Conservation (phyloP, 352 stramenopile genomes). For the Pythium brachiatum region DNA sequence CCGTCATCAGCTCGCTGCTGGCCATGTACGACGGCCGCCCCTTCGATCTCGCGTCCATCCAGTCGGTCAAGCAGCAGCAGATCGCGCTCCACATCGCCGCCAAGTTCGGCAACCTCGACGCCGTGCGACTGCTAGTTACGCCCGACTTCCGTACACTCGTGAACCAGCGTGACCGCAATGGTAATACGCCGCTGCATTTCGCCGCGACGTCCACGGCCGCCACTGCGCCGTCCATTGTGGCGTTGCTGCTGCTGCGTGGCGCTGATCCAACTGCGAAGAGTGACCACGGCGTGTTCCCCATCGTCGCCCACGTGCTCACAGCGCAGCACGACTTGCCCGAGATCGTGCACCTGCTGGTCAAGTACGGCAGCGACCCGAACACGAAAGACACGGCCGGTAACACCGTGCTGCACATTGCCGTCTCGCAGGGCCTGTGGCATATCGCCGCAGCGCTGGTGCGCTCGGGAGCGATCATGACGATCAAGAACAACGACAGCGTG, state of each 20-base stretch:
- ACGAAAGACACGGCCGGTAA: constrained; percentile 67
- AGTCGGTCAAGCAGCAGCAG: constrained; percentile 73
- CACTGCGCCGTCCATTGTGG: constrained; percentile 49
- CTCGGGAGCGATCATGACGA: constrained; percentile 63
- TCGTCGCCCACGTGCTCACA: constrained; percentile 73
- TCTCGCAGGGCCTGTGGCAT: constrained; percentile 74
- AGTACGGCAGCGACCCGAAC: constrained; percentile 76
- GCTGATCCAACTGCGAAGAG: constrained; percentile 71
- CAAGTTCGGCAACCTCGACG: constrained; percentile 74
- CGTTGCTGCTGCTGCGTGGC: constrained; percentile 51
- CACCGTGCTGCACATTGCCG: constrained; percentile 76
- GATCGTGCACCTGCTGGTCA: constrained; percentile 70
- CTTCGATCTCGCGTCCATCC: constrained; percentile 57
- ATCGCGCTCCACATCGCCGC: constrained; percentile 79
- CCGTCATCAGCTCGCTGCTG: constrained; percentile 65
- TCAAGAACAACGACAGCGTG: constrained; percentile 70
- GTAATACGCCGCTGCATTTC: constrained; percentile 84
- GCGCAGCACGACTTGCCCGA: constrained; percentile 65
- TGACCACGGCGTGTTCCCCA: constrained; percentile 68
- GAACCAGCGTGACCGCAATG: constrained; percentile 67
- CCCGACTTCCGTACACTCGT: constrained; percentile 61
- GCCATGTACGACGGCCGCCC: constrained; percentile 80
- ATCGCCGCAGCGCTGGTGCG: constrained; percentile 63
- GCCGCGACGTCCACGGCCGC: constrained; percentile 57
- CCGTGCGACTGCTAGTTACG: constrained; percentile 42